Base-by-base conservation (phyloP, 257 asterid genomes). In the Plectranthus barbatus region DNA sequence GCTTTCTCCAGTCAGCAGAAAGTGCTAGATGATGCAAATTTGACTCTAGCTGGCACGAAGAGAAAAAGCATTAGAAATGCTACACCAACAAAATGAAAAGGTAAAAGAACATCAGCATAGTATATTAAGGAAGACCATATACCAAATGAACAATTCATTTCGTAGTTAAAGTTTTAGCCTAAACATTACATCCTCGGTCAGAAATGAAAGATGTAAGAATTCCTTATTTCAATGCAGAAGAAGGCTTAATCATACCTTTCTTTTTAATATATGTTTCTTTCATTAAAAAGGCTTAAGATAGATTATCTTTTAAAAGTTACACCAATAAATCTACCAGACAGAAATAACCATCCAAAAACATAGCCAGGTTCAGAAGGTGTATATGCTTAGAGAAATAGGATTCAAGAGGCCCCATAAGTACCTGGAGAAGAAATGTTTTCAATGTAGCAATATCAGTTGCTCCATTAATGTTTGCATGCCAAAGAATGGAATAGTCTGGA, bases 1-100 rank as follows among this genome's bases (percentile, higher is more conserved):
- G 83, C 78, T 93, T 90, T 46, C 73, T 59, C 99, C 99, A 93
- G 62, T 86, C 96, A 48, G 86, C 74, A 58, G 90, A 87, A 72
- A 93, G 74, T 67, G 94, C 94, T 41, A 75, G 86, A 58, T 67
- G 86, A 61, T 79, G 94, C 77, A 93, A 77, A 81, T 85, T 90
- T 58, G 83, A 86, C 88, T 85, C 99, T 67, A 90, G 71, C 99
- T 93, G 97, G 77, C 33, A 71, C 26, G 68, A 60, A 58, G 71
- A 70, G 50, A 48, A 56, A 9, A 47, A 39, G 5, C 56, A 5
- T 46, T 36, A 49, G 62, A 40, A 41, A 29, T 9, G 37, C 8
- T 19, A 18, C 19, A 24, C 51, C 36, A 49, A 47, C 53, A 15
- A 60, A 10, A 18, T 1, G 17, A 50, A 45, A 60, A 54, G 24